Conservation (phyloP, 2,329 filamentous ascomycete species). For the Fusarium mangiferae region DNA sequence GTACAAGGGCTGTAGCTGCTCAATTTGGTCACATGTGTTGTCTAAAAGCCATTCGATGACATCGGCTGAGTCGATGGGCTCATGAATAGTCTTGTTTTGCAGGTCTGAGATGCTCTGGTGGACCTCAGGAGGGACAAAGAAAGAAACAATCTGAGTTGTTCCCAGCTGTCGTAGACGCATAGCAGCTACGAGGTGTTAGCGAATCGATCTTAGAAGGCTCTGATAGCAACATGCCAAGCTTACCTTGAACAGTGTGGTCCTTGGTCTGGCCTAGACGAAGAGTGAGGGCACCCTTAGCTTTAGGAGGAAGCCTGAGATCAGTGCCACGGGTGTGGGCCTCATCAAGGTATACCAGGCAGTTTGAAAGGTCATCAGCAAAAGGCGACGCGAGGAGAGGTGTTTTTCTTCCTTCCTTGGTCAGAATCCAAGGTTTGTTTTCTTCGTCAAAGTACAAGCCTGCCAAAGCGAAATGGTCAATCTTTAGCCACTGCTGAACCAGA, state of each 20-base stretch:
- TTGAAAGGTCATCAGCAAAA: slow-evolving; percentile 32
- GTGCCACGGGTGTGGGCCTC: slow-evolving; percentile 60
- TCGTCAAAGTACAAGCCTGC: slow-evolving; percentile 64
- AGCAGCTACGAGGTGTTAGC: slow-evolving; percentile 56
- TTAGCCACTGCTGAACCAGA: slow-evolving; percentile 63
- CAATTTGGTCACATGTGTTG: slow-evolving; percentile 68
- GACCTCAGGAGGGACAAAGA: slow-evolving; percentile 68
- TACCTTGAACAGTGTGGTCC: slow-evolving; percentile 62
- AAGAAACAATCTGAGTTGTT: slow-evolving; percentile 63
- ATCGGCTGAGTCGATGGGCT: slow-evolving; percentile 38
- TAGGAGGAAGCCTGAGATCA: slow-evolving; percentile 64
- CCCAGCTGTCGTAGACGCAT: slow-evolving; percentile 70
- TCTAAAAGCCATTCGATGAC: slow-evolving; percentile 66
- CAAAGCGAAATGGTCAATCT: slow-evolving; percentile 53
- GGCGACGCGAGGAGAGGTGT: slow-evolving; percentile 35
- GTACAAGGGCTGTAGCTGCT: slow-evolving; percentile 68
- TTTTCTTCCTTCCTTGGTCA: slow-evolving; percentile 22
- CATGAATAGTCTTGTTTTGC: slow-evolving; percentile 28
- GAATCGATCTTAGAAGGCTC: neutral
- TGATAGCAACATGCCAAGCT: slow-evolving; percentile 35
- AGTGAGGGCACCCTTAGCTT: slow-evolving; percentile 63
- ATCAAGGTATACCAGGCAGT: slow-evolving; percentile 65
- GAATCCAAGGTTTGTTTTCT: slow-evolving; percentile 35
- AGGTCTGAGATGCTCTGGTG: slow-evolving; percentile 69
- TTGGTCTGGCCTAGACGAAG: slow-evolving; percentile 67